Base-by-base conservation (phyloP, 2,329 filamentous ascomycete genomes). In the Parasarocladium wereldwijsianum region DNA sequence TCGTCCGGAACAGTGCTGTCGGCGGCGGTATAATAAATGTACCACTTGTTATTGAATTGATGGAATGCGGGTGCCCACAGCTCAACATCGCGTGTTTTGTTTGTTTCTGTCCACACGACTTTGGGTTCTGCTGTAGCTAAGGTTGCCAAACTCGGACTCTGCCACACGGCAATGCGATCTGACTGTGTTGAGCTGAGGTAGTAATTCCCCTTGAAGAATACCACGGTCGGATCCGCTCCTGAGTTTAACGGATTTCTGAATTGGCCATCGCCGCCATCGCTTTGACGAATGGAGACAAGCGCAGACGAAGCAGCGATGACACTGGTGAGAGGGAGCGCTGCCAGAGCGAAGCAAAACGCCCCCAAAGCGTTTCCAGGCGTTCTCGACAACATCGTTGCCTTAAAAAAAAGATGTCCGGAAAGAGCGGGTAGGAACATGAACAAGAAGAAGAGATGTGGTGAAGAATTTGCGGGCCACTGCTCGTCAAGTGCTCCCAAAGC, bases 1-100 rank as follows among this genome's bases (percentile, higher is more conserved):
- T 17, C 14, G 18, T 29, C 27, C 14, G 17, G 18, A 9, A 29
- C 11, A 5, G 12, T 22, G 17, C 27, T 29, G 9, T 22, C 19
- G n/a, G 27, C 27, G 27, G 27, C 27, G 14, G 27, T 29, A 20
- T 29, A 29, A 19, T 29, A 29, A 9, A 29, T 14, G n/a, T 29
- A 29, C 27, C 27, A 29, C 3, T 22, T 14, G 27, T 11, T 22
- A 14, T 29, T 12, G 10, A 29, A 29, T 2, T 14, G 18, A 21
- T 19, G 17, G 5, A 29, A 19, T 14, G 11, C 27, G 11, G 27
- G 27, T 11, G 27, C 27, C 27, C 27, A 29, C 5, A 29, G 7
- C n/a, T 29, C 27, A 8, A 16, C 19, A 13, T 13, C 21, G 10
- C 27, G 27, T 4, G 11, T 11, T 8, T 8, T 21, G 19, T 21